Base-by-base conservation (phyloP, 2,329 filamentous ascomycete species). In the Alternaria arbusti region DNA sequence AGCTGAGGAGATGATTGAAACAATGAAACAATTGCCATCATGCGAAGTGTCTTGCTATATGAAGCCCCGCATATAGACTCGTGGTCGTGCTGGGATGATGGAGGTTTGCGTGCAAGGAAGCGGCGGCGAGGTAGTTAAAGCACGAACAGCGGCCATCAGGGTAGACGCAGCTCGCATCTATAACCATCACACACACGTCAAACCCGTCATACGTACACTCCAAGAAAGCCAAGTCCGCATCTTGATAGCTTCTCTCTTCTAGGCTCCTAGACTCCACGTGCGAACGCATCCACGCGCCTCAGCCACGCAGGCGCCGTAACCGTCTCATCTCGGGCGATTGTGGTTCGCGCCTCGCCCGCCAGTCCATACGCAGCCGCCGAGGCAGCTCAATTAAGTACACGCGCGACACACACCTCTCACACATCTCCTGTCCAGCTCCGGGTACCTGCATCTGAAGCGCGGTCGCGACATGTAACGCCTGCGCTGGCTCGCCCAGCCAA, bases 381-480 rank as follows among this genome's bases (percentile, higher is more conserved):
- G n/a, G 49, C 49, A 52, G 32, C 44, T 44, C 32, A 49, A 57
- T 56, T 25, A 40, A 60, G 49, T 43, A 50, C 46, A 32, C 22
- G 57, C 65, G 52, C 67, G 57, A 62, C 47, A 68, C 61, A 43
- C 32, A 47, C 22, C 32, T 59, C 43, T 56, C 60, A 60, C 61
- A 65, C 46, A 56, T 40, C 47, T 64, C 44, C 51, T 59, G 65
- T 72, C 57, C 64, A 54, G 70, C 63, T 49, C 49, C 50, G 50
- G 47, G 60, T 63, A 63, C 60, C 56, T 63, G 60, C 51, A 61
- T 56, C 57, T 73, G 70, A 72, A 68, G 71, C 71, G 70, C 64
- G 63, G 67, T 60, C 66, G 66, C 59, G 61, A 69, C 66, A 58
- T 65, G 65, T 66, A 64, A 64, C 65, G 59, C 59, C 22, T 54